These are phyloP conservation scores for Theobroma grandiflorum DNA, from an alignment of 441 rosid genomes.

Conservation along the genomic window DNA sequence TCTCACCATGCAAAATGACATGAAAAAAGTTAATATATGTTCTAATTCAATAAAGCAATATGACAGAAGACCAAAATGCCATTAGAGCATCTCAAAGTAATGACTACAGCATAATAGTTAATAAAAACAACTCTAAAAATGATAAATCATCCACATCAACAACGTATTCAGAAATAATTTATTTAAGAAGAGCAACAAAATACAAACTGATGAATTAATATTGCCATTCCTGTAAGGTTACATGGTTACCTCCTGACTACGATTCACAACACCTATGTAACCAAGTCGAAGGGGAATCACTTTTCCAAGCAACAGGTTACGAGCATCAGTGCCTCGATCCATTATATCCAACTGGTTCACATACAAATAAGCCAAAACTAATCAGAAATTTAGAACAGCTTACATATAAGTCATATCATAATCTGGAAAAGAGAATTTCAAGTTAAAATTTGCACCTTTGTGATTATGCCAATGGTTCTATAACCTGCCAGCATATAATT, in stretches of 20 bases:
- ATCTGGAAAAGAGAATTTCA: constrained; percentile 29
- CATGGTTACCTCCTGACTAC: constrained; percentile 88
- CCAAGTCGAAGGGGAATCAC: constrained; percentile 88
- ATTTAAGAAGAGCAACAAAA: background rate
- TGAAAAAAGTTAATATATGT: background rate
- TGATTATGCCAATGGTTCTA: constrained; percentile 85
- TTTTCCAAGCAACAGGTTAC: constrained; percentile 84
- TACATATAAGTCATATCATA: background rate
- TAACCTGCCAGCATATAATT: constrained; percentile 53
- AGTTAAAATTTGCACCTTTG: constrained; percentile 62
- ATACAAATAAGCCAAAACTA: constrained; percentile 31
- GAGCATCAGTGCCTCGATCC: constrained; percentile 98
- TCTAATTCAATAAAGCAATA: background rate
- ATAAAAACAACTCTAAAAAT: constrained; percentile 10
- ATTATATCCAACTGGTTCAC: constrained; percentile 81
- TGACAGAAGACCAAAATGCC: background rate
- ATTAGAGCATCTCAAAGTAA: constrained; percentile 6
- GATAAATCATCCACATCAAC: background rate
- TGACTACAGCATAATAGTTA: constrained; percentile 14
- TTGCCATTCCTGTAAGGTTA: constrained; percentile 12
- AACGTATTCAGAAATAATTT: background rate
- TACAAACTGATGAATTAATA: constrained; percentile 19
- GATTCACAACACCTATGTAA: constrained; percentile 86
- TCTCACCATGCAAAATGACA: constrained; percentile 6
- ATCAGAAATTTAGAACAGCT: constrained; percentile 24